A percentile compares a stretch with the other conserved stretches of the same genome.
phyloP scores from a whole-genome alignment of 2,329 filamentous ascomycete species.

The Dactylellina parvicollis region DNA sequence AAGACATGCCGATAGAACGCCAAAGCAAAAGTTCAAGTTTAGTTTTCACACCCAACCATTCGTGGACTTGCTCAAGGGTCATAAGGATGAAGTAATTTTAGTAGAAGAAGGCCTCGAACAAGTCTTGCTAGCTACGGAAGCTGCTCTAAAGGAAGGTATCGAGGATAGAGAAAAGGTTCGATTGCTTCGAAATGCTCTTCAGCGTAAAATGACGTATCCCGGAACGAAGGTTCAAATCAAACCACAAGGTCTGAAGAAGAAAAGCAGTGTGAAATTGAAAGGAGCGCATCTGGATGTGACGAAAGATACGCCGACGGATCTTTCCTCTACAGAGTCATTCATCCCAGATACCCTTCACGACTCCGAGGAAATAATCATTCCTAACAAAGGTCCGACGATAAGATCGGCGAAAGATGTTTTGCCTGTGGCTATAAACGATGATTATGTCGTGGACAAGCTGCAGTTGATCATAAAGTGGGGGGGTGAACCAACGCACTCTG shows the following conservation, averaged over 20 bases:
- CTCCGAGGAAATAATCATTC: constrained; percentile 60
- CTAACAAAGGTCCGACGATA: constrained; percentile 67
- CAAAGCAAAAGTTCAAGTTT: constrained; percentile 99
- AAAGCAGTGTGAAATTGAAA: constrained; percentile 68
- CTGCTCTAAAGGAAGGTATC: constrained; percentile 78
- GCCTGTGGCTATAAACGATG: constrained; percentile 84
- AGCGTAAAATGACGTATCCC: constrained; percentile 91
- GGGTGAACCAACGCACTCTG: constrained; percentile 96
- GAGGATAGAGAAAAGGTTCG: constrained; percentile 90
- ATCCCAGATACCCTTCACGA: constrained; percentile 51
- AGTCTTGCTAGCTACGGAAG: constrained; percentile 85
- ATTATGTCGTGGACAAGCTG: constrained; percentile 90
- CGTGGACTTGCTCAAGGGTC: constrained; percentile 90
- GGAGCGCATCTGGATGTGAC: constrained; percentile 57
- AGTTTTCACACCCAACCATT: constrained; percentile 98
- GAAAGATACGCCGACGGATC: constrained; percentile 56
- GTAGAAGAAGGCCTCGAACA: constrained; percentile 89
- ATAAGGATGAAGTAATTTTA: constrained; percentile 93
- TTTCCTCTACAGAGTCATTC: constrained; percentile 24
- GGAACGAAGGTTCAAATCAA: constrained; percentile 99
- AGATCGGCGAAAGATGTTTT: constrained; percentile 33
- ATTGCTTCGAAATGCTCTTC: constrained; percentile 82
- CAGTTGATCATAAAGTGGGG: constrained; percentile 99
- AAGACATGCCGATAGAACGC: constrained; percentile 93
- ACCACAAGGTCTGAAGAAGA: constrained; percentile 95